phyloP scores from a whole-genome alignment of 2,329 filamentous ascomycete species.

The Curvularia eragrostidis region DNA sequence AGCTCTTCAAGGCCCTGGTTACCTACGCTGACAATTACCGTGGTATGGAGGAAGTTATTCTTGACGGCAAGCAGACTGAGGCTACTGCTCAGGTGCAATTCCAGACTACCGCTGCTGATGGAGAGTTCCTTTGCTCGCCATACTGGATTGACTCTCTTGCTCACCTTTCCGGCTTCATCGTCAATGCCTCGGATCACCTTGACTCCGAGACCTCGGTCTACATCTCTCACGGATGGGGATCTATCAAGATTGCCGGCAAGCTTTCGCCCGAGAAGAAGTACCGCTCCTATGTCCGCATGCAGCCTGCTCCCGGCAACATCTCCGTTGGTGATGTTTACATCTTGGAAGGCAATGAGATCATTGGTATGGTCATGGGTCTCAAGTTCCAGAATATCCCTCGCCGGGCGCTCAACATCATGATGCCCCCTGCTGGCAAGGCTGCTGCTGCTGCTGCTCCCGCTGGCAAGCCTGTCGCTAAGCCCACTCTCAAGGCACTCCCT shows the following conservation, averaged over 20 bases:
- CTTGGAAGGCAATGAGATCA: conserved; percentile 64
- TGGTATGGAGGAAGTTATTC: conserved; percentile 65
- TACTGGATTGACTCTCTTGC: conserved; percentile 66
- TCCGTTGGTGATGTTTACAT: conserved; percentile 67
- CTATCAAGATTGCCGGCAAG: conserved; percentile 63
- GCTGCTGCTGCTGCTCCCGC: conserved; percentile 42
- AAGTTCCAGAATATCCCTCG: conserved; percentile 73
- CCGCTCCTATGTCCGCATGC: conserved; percentile 68
- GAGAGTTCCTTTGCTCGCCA: conserved; percentile 64
- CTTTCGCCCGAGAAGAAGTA: conserved; percentile 62
- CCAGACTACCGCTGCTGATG: conserved; percentile 60
- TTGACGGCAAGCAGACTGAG: conserved; percentile 63
- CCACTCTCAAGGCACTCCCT: conserved; percentile 47
- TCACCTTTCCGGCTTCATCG: conserved; percentile 66
- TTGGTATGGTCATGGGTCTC: conserved; percentile 66
- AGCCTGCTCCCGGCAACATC: conserved; percentile 61
- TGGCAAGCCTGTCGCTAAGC: conserved; percentile 43
- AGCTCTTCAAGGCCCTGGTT: conserved; percentile 68
- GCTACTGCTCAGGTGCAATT: conserved; percentile 63
- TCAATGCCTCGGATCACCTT: conserved; percentile 65
- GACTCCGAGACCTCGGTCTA: conserved; percentile 67
- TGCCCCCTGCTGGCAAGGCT: conserved; percentile 64
- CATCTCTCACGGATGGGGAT: conserved; percentile 68
- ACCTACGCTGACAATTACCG: conserved; percentile 64
- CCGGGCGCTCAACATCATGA: conserved; percentile 69